Percentiles rank a stretch among this genome's conserved stretches.
Evolutionary conservation across 1,284 basidiomycete species (phyloP).

Genomic region (Amylostereum areolatum): DNA sequence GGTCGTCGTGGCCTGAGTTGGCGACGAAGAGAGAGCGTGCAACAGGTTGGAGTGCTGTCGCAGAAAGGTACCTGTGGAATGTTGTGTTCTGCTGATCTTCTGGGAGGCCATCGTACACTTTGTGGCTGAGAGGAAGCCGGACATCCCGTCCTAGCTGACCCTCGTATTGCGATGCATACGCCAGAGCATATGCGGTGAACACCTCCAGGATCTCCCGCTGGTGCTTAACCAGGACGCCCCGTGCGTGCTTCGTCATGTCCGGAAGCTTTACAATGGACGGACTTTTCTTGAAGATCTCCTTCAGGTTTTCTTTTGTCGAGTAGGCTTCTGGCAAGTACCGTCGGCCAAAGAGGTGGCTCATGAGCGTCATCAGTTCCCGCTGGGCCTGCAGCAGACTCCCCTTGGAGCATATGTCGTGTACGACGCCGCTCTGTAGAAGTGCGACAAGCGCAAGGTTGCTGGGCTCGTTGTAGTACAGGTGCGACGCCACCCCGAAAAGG

Average conservation of each 20-base stretch:
- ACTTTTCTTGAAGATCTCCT: conserved; percentile 34
- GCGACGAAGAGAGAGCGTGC: conserved; percentile 56
- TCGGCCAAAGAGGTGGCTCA: conserved; percentile 57
- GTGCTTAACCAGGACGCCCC: conserved; percentile 37
- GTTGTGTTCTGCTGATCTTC: conserved; percentile 9
- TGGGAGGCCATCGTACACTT: conserved; percentile 12
- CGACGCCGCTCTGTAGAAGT: conserved; percentile 48
- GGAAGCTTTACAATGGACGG: conserved; percentile 55
- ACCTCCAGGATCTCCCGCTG: conserved; percentile 44
- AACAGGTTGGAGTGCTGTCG: conserved; percentile 29
- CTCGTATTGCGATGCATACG: conserved; percentile 36
- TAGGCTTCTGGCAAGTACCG: conserved; percentile 43
- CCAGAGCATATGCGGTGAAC: conserved; percentile 48
- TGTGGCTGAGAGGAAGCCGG: conserved; percentile 41
- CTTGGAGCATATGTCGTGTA: conserved; percentile 51
- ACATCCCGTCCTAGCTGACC: conserved; percentile 33
- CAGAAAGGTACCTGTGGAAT: conserved; percentile 29
- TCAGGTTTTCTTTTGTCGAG: conserved; percentile 29
- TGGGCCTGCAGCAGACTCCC: conserved; percentile 33
- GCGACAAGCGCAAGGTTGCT: conserved; percentile 60
- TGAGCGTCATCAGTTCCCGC: conserved; percentile 43
- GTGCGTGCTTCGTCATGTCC: conserved; percentile 34
- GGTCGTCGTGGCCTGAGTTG: conserved; percentile 56
- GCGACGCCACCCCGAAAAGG: conserved; percentile 48
- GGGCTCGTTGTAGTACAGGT: conserved; percentile 63